phyloP scores from a whole-genome alignment of 495 filamentous ascomycete genomes.

The Penicillium atrosanguineum region DNA sequence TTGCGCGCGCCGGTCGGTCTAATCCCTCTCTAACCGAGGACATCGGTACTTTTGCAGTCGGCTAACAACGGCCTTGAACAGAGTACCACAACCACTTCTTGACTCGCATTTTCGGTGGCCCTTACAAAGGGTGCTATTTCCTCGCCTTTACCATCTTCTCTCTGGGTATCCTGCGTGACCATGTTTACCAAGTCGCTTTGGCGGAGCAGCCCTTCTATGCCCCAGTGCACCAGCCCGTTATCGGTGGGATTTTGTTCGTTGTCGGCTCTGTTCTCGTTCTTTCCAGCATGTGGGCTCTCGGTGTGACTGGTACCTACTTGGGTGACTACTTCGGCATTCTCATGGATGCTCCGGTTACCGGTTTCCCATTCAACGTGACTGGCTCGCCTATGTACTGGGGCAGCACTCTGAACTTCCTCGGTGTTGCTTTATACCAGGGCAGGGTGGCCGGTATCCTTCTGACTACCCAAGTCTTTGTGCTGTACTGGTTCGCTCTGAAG shows the following conservation, averaged over 20 bases:
- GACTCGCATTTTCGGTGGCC: conserved; percentile 82
- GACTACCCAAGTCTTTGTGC: conserved; percentile 68
- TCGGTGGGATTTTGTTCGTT: conserved; percentile 67
- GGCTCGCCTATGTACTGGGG: conserved; percentile 97
- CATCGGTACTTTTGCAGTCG: conserved; percentile 4
- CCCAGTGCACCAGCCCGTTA: conserved; percentile 65
- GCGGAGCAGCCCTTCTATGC: conserved; percentile 44
- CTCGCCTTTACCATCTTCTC: conserved; percentile 87
- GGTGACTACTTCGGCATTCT: conserved; percentile 98
- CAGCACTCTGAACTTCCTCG: conserved; percentile 86
- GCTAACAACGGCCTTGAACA: conserved; percentile 34
- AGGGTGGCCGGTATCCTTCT: conserved; percentile 84
- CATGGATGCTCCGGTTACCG: conserved; percentile 89
- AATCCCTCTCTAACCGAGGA: conserved; percentile 6
- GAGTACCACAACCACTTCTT: conserved; percentile 90
- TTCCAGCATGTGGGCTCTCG: conserved; percentile 86
- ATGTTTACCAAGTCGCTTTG: conserved; percentile 50
- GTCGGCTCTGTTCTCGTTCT: conserved; percentile 83
- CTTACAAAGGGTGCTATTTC: conserved; percentile 82
- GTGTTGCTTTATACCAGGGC: conserved; percentile 81
- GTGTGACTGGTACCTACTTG: conserved; percentile 93
- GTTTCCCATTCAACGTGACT: conserved; percentile 93
- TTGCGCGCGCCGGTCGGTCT: conserved; percentile 46
- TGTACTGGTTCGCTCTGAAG: conserved; percentile 78
- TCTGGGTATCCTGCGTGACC: conserved; percentile 83